Base-by-base conservation (phyloP, 805 yeast genomes). In the Lachancea sp. region DNA sequence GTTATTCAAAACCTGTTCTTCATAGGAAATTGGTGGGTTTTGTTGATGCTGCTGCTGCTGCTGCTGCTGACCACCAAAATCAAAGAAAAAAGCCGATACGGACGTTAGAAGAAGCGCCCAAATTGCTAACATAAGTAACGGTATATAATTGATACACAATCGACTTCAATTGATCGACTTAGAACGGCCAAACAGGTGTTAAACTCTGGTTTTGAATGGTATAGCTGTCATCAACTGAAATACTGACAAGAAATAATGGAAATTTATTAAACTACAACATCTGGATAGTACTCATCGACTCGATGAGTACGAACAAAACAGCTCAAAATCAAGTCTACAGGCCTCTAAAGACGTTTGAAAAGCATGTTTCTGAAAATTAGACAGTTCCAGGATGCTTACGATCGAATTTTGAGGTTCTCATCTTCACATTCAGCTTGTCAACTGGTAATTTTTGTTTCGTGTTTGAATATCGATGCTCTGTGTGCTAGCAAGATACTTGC, bases 361-460 rank as follows among this genome's bases (percentile, higher is more conserved):
- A 27, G 22, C 41, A 91, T 91, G 99, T 81, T 82, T 60, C 75
- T 90, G 46, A 73, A 77, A 40, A 86, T 95, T 12, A 71, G 75
- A 29, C 76, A 83, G 62, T 86, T 85, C 62, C 74, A 78, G 13
- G 68, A 65, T 49, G 82, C 85, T 11, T 89, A 88, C 65, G 73
- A 75, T 42, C 80, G 76, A 42, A 81, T 91, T 49, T 72, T 79
- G 54, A 69, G 72, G 45, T 75, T 85, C n/a, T 82, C 95, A 3
- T 66, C 87, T 43, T 82, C 95, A 12, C 97, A 90, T 63, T 83
- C 96, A n/a, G 83, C 96, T 5, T 93, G 97, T 62, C 85, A 85
- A 57, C 67, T 90, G 47, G 88, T 86, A 20, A 70, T 93, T 9
- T 88, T 91, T 60, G 96, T 88, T 18, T 85, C 98, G 3, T 87